Evolutionary conservation across 2,329 filamentous ascomycete species (phyloP), one percentile per base, ranked within the genome.

Genomic region (Cladosporium phlei): DNA sequence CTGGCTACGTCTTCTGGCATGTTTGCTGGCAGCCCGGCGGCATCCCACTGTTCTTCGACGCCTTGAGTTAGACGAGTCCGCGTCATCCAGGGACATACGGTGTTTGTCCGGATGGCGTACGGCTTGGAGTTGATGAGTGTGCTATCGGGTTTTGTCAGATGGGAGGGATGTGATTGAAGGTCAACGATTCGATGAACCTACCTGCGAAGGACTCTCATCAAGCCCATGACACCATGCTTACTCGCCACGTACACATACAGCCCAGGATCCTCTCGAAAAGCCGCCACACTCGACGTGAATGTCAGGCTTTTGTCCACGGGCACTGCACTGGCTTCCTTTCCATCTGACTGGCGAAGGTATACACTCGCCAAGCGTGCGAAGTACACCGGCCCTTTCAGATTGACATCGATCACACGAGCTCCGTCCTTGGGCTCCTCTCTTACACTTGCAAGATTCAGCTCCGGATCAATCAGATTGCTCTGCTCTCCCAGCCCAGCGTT

Each of bases 141-240:
- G 1, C 66, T 62, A 4, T 25, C 62, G 51, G 5, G 7, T 8
- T 8, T n/a, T n/a, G 35, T 40, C n/a, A 34, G 21, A 19, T n/a
- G n/a, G n/a, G n/a, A n/a, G n/a, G n/a, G n/a, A n/a, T n/a, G n/a
- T n/a, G n/a, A n/a, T n/a, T n/a, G n/a, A n/a, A n/a, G n/a, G n/a
- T n/a, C n/a, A n/a, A n/a, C n/a, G n/a, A n/a, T n/a, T n/a, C 14
- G 19, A 9, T 8, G 5, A 7, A 52, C 54, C 24, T 62, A 70
- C 43, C 55, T 56, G 27, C 70, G 63, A 21, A 77, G 58, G 14
- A 69, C 66, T 17, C 74, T 65, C 66, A 76, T 72, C 5, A 76
- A 59, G 0, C 74, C 74, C 21, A 74, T 62, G 0, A 77, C 67
- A n/a, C 70, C 73, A 50, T 77, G 74, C 52, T 77, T 76, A 5